A percentile compares a stretch with the other conserved stretches of the same genome.
phyloP scores from a whole-genome alignment of 371 early-diverging fungal species.

The Parasitella parasitica region DNA sequence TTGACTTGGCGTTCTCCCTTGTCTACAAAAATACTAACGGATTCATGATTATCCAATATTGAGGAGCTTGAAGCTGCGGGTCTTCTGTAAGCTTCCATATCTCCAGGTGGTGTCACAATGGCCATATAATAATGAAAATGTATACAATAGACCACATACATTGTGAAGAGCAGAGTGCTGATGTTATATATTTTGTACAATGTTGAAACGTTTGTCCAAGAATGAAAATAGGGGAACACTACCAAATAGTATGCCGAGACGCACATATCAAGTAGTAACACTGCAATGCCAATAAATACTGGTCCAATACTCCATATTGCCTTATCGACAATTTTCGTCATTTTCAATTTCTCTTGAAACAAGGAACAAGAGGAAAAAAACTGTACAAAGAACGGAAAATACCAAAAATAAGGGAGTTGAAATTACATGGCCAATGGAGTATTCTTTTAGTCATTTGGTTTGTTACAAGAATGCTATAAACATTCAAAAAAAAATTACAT shows the following conservation, averaged over 20 bases:
- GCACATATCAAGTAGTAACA: slow-evolving; percentile 52
- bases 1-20: not conserved
- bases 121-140: slow-evolving; percentile 63
- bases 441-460: too few species aligned
- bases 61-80: not conserved
- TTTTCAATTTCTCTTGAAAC: not conserved
- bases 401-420: not conserved
- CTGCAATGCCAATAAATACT: slow-evolving; percentile 51
- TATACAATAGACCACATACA: slow-evolving; percentile 57
- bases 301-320: slow-evolving; percentile 58
- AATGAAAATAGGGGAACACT: slow-evolving; percentile 47
- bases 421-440: too few species aligned
- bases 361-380: not conserved
- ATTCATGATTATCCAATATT: not conserved
- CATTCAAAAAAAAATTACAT: too few species aligned
- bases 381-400: not conserved
- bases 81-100: slow-evolving; percentile 32
- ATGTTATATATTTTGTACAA: slow-evolving; percentile 33
- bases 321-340: slow-evolving; percentile 50
- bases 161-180: slow-evolving; percentile 36
- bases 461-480: too few species aligned
- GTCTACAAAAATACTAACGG: not conserved
- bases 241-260: slow-evolving; percentile 49
- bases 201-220: slow-evolving; percentile 25
- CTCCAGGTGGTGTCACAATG: slow-evolving; percentile 54